These are phyloP conservation scores for Monilinia fructigena DNA, from an alignment of 2,329 filamentous ascomycete species.

Conservation along the genomic window DNA sequence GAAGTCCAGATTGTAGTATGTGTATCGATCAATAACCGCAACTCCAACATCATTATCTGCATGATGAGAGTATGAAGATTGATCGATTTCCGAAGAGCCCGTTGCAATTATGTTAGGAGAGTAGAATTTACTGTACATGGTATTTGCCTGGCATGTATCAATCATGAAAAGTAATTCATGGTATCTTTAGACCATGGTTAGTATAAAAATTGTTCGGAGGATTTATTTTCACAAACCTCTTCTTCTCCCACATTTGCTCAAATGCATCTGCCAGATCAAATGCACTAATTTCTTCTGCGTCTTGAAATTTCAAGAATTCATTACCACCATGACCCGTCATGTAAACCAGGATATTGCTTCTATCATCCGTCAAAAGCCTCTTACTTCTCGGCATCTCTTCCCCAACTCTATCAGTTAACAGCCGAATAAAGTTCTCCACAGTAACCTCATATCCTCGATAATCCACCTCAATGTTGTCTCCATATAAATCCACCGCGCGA, in stretches of 20 bases:
- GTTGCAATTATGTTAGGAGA: conserved; percentile 98
- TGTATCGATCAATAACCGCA: conserved; percentile 97
- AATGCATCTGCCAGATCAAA: conserved; percentile 97
- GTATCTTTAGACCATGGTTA: conserved; percentile 55
- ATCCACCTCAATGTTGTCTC: conserved; percentile 98
- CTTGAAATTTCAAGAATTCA: conserved; percentile 97
- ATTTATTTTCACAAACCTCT: conserved; percentile 55
- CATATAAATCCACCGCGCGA: conserved; percentile 91
- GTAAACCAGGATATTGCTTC: conserved; percentile 96
- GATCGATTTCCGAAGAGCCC: conserved; percentile 91
- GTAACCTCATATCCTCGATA: conserved; percentile 98
- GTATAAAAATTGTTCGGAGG: neutral
- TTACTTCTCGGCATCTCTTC: conserved; percentile 95
- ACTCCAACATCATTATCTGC: conserved; percentile 98
- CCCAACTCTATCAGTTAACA: conserved; percentile 90
- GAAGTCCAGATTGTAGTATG: conserved; percentile 97
- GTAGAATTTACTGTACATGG: conserved; percentile 98
- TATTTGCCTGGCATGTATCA: conserved; percentile 98
- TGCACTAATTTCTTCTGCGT: conserved; percentile 93
- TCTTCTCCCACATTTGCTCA: conserved; percentile 99
- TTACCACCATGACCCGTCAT: conserved; percentile 99
- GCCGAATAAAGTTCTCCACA: conserved; percentile 95
- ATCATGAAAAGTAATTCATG: conserved; percentile 99
- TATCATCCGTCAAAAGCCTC: conserved; percentile 86
- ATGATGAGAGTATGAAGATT: conserved; percentile 96